Percentiles rank a stretch among this genome's conserved stretches.
Conservation (phyloP, 768 basidiomycete species). For the Suillus plorans region DNA sequence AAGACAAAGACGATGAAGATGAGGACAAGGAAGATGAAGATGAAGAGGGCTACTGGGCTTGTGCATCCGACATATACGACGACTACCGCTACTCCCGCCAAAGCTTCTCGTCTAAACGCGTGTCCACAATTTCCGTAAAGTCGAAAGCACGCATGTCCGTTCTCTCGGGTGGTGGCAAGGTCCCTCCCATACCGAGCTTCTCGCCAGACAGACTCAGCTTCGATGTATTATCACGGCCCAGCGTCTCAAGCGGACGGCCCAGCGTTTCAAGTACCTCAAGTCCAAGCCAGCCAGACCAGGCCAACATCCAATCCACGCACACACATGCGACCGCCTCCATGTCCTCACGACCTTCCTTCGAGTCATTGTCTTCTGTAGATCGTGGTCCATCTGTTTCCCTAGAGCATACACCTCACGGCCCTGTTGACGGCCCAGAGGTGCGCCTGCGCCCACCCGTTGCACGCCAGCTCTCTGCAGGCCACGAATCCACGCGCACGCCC, state of each 20-base stretch:
- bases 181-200: slow-evolving; percentile 26
- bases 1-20: slow-evolving; percentile 20
- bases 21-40: slow-evolving; percentile 29
- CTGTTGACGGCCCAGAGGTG: slow-evolving; percentile 13
- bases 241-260: slow-evolving; percentile 10
- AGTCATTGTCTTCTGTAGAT: slow-evolving; percentile 18
- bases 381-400: not conserved
- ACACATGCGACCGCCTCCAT: slow-evolving; percentile 3
- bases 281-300: not conserved
- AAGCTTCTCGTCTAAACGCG: slow-evolving; percentile 43
- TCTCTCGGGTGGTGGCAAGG: slow-evolving; percentile 16
- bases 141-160: slow-evolving; percentile 25
- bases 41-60: slow-evolving; percentile 57
- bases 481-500: slow-evolving; percentile 6
- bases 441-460: slow-evolving; percentile 19
- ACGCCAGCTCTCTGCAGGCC: slow-evolving; percentile 23
- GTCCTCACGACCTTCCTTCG: slow-evolving; percentile 22
- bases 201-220: slow-evolving; percentile 15
- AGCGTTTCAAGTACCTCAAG: slow-evolving; percentile 4
- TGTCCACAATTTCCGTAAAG: slow-evolving; percentile 21
- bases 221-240: slow-evolving; percentile 7
- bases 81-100: slow-evolving; percentile 72
- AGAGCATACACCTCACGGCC: not conserved
- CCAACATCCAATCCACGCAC: not conserved
- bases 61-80: slow-evolving; percentile 74